Percentiles rank a stretch among this genome's conserved stretches.
Evolutionary conservation across 2,329 filamentous ascomycete genomes (phyloP).

Genomic region (Apiospora arundinis): DNA sequence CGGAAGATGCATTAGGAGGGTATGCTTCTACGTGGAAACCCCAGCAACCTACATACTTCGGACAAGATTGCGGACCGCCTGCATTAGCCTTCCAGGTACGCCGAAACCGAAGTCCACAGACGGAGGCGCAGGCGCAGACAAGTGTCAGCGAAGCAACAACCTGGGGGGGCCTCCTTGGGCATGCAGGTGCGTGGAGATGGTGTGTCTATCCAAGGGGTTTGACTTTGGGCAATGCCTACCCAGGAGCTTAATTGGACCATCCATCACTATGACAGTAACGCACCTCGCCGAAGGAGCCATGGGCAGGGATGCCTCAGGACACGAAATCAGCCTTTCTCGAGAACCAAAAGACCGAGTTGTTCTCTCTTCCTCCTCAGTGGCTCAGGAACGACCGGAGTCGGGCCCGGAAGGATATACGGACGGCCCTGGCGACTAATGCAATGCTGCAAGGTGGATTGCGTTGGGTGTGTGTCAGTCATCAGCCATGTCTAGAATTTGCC

Average conservation of each 20-base stretch:
- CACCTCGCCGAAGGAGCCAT: background rate
- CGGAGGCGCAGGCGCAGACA: constrained; percentile 9
- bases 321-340: background rate
- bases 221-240: background rate
- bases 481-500: background rate
- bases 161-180: background rate
- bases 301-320: background rate
- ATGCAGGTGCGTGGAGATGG: background rate
- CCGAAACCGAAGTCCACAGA: background rate
- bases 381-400: background rate
- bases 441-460: constrained; percentile 1
- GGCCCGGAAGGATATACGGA: background rate
- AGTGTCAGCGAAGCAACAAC: background rate
- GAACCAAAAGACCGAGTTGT: background rate
- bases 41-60: background rate
- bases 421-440: background rate
- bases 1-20: constrained; percentile 1
- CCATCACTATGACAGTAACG: background rate
- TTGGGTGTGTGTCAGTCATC: background rate
- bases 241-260: background rate
- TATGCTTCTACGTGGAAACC: background rate
- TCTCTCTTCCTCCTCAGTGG: background rate
- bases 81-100: constrained; percentile 1
- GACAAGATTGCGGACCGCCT: constrained; percentile 1
- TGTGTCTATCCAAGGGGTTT: background rate